Base-by-base conservation (phyloP, 1,139 yeast genomes). In the Tardiomyces digboiensis region DNA sequence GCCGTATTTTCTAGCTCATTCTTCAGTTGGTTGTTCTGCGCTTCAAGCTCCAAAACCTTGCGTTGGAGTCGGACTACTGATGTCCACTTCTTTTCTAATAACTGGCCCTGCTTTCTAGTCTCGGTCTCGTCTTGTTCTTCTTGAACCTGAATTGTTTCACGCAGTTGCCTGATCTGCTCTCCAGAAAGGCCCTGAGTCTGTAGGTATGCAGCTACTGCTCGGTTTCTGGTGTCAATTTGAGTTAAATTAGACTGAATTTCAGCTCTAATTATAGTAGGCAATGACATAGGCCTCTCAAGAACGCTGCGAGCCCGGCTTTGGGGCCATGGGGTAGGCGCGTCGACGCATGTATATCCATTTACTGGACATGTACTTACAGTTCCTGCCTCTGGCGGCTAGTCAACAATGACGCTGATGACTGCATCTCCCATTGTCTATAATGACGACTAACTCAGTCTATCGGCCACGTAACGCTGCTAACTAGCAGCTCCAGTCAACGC, bases 21-120 rank as follows among this genome's bases (percentile, higher is more conserved):
- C 43, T 71, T 67, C 45, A 76, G 59, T 40, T 67, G 63, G 19
- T 57, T 52, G 4, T 74, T 61, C 47, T 76, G 78, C 1, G 57
- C 38, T 46, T 60, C 72, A 19, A 67, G 62, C 45, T 82, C 93
- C 46, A 82, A 67, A 41, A 88, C 80, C 55, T 78, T 75, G 50
- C 81, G 76, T 62, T 89, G 97, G 38, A 89, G 68, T 43, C 95
- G 68, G 29, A 86, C 70, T 5, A 89, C 93, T 0, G 95, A 82
- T 1, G 84, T 74, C 97, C 97, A 89, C 65, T 88, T 89, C 64
- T 82, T 84, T 54, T 85, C 93, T 39, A 89, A 67, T 42, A 82
- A 36, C 44, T 51, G 4, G 56, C 55, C 36, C 46, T 20, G 29
- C 21, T 21, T 23, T 20, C 23, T 33, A 21, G 23, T 58, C 41